These are phyloP conservation scores for Penicillium tannophilum DNA, from an alignment of 495 filamentous ascomycete genomes.

Conservation along the genomic window DNA sequence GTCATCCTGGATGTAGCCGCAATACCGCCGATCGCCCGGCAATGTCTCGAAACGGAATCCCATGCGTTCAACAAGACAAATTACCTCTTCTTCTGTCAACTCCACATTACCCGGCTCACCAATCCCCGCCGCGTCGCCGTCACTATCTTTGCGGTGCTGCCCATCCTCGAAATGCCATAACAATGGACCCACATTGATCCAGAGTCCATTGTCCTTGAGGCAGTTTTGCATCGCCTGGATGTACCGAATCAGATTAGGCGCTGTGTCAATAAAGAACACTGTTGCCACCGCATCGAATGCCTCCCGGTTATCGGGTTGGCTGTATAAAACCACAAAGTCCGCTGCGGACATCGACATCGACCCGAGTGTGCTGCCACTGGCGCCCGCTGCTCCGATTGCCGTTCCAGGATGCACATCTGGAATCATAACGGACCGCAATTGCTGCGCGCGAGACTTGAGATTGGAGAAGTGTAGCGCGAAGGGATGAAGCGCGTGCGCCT, in stretches of 20 bases:
- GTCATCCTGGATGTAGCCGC: constrained; percentile 83
- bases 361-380: constrained; percentile 28
- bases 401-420: constrained; percentile 76
- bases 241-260: constrained; percentile 87
- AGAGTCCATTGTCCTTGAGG: constrained; percentile 74
- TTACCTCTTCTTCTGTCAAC: constrained; percentile 82
- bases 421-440: constrained; percentile 67
- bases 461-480: constrained; percentile 85
- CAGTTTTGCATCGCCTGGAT: constrained; percentile 79
- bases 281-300: constrained; percentile 81
- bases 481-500: constrained; percentile 64
- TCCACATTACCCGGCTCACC: constrained; percentile 85
- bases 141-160: constrained; percentile 37
- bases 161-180: constrained; percentile 83
- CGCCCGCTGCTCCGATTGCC: constrained; percentile 47
- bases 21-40: constrained; percentile 49
- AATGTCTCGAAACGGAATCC: constrained; percentile 72
- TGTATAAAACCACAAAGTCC: constrained; percentile 82
- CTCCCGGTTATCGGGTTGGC: constrained; percentile 54
- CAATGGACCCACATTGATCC: constrained; percentile 88
- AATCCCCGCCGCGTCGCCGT: constrained; percentile 52
- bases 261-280: constrained; percentile 96
- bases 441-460: constrained; percentile 66
- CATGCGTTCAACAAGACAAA: constrained; percentile 69
- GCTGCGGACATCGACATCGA: constrained; percentile 82